Percentiles rank a stretch among this genome's conserved stretches.
phyloP scores from a whole-genome alignment of 495 filamentous ascomycete species.

The Penicillium antarcticum region DNA sequence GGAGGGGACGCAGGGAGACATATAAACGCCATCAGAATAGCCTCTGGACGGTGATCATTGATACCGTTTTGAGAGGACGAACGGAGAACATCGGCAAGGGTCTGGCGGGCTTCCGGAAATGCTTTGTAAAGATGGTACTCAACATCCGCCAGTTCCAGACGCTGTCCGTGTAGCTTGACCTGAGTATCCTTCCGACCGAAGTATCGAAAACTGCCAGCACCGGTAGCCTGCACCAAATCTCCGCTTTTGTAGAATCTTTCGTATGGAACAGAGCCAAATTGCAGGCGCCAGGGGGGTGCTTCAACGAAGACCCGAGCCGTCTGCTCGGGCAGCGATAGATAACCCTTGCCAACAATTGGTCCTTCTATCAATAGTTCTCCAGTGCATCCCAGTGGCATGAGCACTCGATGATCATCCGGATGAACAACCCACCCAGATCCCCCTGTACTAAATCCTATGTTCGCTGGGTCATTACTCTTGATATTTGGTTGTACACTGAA shows the following conservation, averaged over 20 bases:
- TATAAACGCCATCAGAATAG: background rate
- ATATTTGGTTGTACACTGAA: conserved; percentile 15
- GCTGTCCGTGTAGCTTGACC: background rate
- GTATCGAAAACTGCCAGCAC: background rate
- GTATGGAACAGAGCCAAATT: too few species aligned
- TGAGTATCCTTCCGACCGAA: conserved; percentile 4
- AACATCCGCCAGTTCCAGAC: background rate
- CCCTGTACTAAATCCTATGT: background rate
- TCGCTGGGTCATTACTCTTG: background rate
- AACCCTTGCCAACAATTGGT: background rate
- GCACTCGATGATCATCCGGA: background rate
- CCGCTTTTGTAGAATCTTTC: background rate
- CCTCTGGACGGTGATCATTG: background rate
- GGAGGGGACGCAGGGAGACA: conserved; percentile 37
- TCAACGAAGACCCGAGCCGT: background rate
- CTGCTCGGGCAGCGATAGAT: background rate
- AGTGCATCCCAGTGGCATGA: background rate
- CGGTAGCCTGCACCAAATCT: background rate
- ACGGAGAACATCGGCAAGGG: background rate
- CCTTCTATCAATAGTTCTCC: background rate
- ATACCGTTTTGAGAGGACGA: background rate
- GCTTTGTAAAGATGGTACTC: background rate
- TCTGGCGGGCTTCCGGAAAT: background rate
- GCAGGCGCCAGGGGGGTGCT: background rate
- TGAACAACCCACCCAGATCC: background rate